A percentile compares a stretch with the other conserved stretches of the same genome.
These are phyloP conservation scores for Chrysosporium keratinophilum DNA, from an alignment of 2,329 filamentous ascomycete species.

Conservation along the genomic window DNA sequence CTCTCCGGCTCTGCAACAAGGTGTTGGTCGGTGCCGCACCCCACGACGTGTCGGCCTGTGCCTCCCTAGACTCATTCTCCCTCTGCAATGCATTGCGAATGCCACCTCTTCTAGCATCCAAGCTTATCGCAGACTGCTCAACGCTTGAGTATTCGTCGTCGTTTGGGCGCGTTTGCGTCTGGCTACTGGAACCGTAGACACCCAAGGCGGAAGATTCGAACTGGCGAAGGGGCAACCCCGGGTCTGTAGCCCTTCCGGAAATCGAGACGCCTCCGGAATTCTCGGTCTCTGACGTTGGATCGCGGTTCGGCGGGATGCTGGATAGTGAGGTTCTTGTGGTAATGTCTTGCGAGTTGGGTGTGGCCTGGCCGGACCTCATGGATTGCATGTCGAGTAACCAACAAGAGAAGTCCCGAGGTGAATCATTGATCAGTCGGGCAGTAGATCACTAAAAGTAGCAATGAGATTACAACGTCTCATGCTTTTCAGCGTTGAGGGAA, in stretches of 20 bases:
- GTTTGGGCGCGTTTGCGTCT: neutral
- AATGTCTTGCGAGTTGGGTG: neutral
- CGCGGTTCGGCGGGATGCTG: neutral
- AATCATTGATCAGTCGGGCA: constrained; percentile 32
- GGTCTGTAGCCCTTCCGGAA: neutral
- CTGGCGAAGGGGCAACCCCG: neutral
- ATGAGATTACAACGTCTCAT: constrained; percentile 8
- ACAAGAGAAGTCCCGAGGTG: constrained; percentile 36
- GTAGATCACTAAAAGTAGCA: constrained; percentile 17
- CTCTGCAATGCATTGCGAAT: neutral
- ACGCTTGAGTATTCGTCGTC: neutral
- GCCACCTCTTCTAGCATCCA: neutral
- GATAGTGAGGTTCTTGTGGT: neutral
- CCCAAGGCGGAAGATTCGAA: neutral
- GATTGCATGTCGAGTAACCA: constrained; percentile 23
- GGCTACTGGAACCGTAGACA: neutral
- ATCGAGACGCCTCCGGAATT: neutral
- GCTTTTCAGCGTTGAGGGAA: constrained; percentile 3
- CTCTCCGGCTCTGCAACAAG: neutral
- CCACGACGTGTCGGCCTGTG: constrained; percentile 14
- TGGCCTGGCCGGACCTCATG: neutral
- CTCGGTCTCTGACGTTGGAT: neutral
- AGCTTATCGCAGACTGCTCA: neutral
- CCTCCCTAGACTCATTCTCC: constrained; percentile 17
- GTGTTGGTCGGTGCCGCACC: neutral